Base-by-base conservation (phyloP, 2,329 filamentous ascomycete species). In the Alternaria conjuncta region DNA sequence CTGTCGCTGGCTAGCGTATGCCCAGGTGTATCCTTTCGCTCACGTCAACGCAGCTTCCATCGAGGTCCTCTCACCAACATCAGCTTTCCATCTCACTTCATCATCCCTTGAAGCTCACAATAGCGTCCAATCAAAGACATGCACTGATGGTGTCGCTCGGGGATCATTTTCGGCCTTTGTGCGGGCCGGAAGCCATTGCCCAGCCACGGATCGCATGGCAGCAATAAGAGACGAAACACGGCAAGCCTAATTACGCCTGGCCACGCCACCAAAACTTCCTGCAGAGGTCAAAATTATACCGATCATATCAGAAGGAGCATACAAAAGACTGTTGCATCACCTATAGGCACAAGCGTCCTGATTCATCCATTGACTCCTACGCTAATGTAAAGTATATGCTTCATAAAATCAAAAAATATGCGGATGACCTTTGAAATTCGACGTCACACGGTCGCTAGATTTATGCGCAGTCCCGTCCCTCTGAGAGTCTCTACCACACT, bases 401-500 rank as follows among this genome's bases (percentile, higher is more conserved):
- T 20, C 11, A 5, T 18, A 23, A n/a, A 32, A 21, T 51, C 28
- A 18, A 25, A 25, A 23, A 25, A 21, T 6, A n/a, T 11, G 11
- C 21, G 5, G 6, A 15, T 53, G 3, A 23, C 11, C 49, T 53
- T 15, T 12, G 21, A 7, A 11, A 13, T 12, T 25, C 18, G 32
- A 30, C 1, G 10, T 18, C 12, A 28, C 7, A 23, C 11, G 13
- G 18, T 18, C 9, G 13, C 30, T 11, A 61, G 13, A 18, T 10
- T 32, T 18, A 65, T 47, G 12, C 51, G 55, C 18, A 65, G 13
- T 23, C 63, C 63, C 10, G 18, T 43, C 41, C 25, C 23, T 44
- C 21, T 57, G 46, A 65, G 30, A 2, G 2, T n/a, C 3, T 59
- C 55, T 26, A 63, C 23, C 23, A 49, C 20, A 18, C 51, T 57